Base-by-base conservation (phyloP, 345 rosid genomes). In the Erysimum cheiranthoides region DNA sequence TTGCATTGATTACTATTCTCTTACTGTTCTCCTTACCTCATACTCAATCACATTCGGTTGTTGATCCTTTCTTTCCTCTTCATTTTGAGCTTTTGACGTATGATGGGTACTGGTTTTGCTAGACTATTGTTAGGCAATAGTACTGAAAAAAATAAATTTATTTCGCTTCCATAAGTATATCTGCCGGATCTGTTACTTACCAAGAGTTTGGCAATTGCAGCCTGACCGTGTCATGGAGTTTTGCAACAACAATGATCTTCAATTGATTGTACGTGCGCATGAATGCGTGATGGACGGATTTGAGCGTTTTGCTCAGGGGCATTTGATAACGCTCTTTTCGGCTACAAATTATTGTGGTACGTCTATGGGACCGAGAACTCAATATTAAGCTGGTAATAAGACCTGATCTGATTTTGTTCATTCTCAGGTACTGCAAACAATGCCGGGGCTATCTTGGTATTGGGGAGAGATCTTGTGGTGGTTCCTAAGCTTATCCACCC, bases 221-320 rank as follows among this genome's bases (percentile, higher is more conserved):
- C 98, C 99, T 35, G 99, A 95, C 80, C 93, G 97, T 64, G 99
- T 95, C 39, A 93, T 95, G 99, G 98, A 95, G 73, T 95, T 95
- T 73, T 95, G 99, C 79, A 90, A 85, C 68, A 95, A 95, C 86
- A 95, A 95, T 77, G 99, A 95, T 80, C 98, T 95, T 63, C 97
- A 95, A 81, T 80, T 95, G 80, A 95, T 95, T 78, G 97, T 95
- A 31, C 96, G 98, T 66, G 99, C 98, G 43, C 98, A 95, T 56
- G 99, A 95, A 81, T 95, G 98, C 28, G 99, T 95, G 73, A 95
- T 95, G 99, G 99, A 95, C 53, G 99, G 99, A 46, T 95, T 95
- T 74, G 98, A 92, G 86, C 98, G 98, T 25, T 92, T 95, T 38
- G 99, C 98, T 0, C 97, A 95, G 52, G 99, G 98, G 66, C 99